Conservation (phyloP, 1,284 basidiomycete genomes). For the Heliocybe sulcata region DNA sequence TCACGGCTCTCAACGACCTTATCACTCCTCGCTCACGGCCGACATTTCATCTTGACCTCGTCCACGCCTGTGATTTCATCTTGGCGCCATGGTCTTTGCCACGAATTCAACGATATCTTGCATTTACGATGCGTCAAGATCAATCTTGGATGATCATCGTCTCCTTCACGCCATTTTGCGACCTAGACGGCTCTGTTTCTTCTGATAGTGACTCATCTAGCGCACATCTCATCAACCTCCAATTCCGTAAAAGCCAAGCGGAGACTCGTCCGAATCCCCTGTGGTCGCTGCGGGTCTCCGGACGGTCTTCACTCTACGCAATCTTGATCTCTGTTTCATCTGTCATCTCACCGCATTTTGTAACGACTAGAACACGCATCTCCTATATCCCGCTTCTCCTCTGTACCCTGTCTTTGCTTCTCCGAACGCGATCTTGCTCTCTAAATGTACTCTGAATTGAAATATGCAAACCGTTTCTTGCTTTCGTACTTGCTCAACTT, state of each 20-base stretch:
- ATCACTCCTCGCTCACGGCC: background rate
- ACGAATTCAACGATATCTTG: background rate
- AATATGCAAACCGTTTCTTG: background rate
- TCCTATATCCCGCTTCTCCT: conserved; percentile 16
- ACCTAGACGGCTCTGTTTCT: background rate
- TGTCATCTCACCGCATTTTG: conserved; percentile 19
- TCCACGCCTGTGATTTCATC: background rate
- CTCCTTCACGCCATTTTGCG: background rate
- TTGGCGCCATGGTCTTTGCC: background rate
- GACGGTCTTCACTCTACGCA: conserved; percentile 4
- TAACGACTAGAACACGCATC: conserved; percentile 58
- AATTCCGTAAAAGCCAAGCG: conserved; percentile 10
- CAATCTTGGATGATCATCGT: background rate
- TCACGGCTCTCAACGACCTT: background rate
- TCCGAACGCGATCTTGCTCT: conserved; percentile 6
- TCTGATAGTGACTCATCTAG: background rate
- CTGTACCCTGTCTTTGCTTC: conserved; percentile 20
- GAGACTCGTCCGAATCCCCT: conserved; percentile 12
- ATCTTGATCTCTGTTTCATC: background rate
- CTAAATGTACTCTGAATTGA: background rate
- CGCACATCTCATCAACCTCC: background rate
- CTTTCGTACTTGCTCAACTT: background rate
- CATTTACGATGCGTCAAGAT: background rate
- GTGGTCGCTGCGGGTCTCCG: background rate
- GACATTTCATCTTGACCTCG: background rate